Evolutionary conservation across 2,329 filamentous ascomycete genomes (phyloP).

Genomic region (Fusarium annulatum): DNA sequence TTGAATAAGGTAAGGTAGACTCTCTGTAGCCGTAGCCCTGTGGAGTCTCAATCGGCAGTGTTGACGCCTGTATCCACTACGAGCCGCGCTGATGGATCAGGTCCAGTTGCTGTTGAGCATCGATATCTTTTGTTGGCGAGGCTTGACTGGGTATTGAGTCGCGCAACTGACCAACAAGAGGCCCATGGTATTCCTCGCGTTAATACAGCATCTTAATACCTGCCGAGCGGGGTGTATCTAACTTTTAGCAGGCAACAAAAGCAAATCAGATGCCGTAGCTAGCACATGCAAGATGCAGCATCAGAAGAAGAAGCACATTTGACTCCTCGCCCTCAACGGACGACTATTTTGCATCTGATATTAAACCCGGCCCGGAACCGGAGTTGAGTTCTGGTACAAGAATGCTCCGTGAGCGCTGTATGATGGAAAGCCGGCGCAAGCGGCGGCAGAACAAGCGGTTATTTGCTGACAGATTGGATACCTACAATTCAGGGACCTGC

Average conservation of each 20-base stretch:
- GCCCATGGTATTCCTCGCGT: background rate
- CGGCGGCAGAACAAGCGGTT: background rate
- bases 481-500: background rate
- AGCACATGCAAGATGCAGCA: background rate
- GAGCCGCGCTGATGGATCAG: slow-evolving; percentile 30
- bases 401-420: background rate
- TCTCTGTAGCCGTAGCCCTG: background rate
- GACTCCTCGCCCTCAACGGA: background rate
- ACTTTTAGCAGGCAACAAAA: background rate
- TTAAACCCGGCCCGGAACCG: slow-evolving; percentile 28
- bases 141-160: background rate
- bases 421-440: slow-evolving; percentile 10
- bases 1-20: background rate
- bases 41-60: slow-evolving; percentile 9
- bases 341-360: background rate
- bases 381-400: background rate
- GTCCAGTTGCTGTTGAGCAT: slow-evolving; percentile 6
- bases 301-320: background rate
- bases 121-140: slow-evolving; percentile 1
- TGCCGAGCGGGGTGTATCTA: background rate
- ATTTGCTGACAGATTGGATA: background rate
- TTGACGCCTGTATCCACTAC: slow-evolving; percentile 31
- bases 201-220: background rate
- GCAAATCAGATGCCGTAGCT: slow-evolving; percentile 1
- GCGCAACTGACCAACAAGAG: background rate